Conservation (phyloP, 495 filamentous ascomycete species). For the Hyaloscypha variabilis region DNA sequence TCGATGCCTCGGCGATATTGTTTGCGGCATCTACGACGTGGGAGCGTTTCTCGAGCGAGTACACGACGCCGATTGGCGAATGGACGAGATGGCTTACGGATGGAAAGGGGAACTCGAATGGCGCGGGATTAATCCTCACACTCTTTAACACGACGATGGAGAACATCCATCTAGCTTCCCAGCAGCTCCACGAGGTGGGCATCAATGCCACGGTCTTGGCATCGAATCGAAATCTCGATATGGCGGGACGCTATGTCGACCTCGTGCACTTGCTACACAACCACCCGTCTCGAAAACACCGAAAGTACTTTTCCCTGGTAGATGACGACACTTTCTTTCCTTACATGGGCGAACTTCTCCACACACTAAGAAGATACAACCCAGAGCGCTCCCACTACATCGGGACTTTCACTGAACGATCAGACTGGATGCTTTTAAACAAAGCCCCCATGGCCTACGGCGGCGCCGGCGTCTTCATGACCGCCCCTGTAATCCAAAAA, state of each 20-base stretch:
- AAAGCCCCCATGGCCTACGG: constrained; percentile 51
- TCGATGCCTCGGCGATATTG: constrained; percentile 55
- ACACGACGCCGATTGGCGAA: constrained; percentile 34
- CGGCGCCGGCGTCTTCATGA: constrained; percentile 63
- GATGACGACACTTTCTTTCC: constrained; percentile 58
- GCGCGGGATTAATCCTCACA: constrained; percentile 48
- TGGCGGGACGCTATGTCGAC: constrained; percentile 39
- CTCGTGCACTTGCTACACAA: constrained; percentile 34
- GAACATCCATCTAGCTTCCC: constrained; percentile 35
- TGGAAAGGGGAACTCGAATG: constrained; percentile 34
- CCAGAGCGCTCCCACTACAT: constrained; percentile 51
- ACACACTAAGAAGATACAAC: constrained; percentile 49
- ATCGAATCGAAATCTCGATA: constrained; percentile 30
- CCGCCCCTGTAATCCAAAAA: constrained; percentile 46
- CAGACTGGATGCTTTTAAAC: constrained; percentile 41
- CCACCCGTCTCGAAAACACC: constrained; percentile 23
- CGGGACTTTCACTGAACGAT: constrained; percentile 57
- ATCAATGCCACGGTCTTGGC: constrained; percentile 37
- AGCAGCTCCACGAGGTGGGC: constrained; percentile 26
- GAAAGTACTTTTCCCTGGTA: constrained; percentile 37
- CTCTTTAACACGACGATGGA: constrained; percentile 44
- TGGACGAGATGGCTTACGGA: constrained; percentile 41
- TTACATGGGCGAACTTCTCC: constrained; percentile 50
- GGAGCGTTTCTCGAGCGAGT: constrained; percentile 51
- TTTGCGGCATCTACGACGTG: constrained; percentile 63